Evolutionary conservation across 495 filamentous ascomycete genomes (phyloP).

Genomic region (Tirmania nivea): DNA sequence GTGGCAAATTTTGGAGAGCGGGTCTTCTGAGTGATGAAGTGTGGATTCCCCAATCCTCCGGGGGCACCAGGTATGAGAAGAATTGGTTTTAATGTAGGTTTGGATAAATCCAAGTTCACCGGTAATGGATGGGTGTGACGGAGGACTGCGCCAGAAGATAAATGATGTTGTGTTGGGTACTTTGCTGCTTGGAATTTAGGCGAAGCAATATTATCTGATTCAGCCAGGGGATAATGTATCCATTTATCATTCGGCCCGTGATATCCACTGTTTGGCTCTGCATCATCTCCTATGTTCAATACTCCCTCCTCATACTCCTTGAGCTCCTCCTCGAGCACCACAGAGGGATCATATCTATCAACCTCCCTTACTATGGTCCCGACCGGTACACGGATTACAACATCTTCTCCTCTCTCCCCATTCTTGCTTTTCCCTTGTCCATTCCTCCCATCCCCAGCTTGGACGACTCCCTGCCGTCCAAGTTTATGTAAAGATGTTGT

Average conservation of each 20-base stretch:
- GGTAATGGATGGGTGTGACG: constrained; percentile 26
- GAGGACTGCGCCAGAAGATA: constrained; percentile 16
- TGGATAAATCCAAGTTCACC: constrained; percentile 60
- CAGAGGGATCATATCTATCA: constrained; percentile 50
- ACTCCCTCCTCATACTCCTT: constrained; percentile 18
- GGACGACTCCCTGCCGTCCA: constrained; percentile 49
- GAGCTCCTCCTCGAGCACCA: constrained; percentile 24
- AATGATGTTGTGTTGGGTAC: constrained; percentile 16
- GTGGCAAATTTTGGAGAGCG: constrained; percentile 69
- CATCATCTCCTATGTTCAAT: constrained; percentile 17
- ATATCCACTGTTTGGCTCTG: constrained; percentile 11
- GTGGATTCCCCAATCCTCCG: constrained; percentile 81
- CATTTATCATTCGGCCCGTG: constrained; percentile 42
- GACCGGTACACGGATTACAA: constrained; percentile 75
- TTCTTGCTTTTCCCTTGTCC: constrained; percentile 66
- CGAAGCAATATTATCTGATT: constrained; percentile 10
- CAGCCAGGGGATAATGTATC: constrained; percentile 51
- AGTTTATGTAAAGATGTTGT: constrained; percentile 79
- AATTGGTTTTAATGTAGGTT: constrained; percentile 59
- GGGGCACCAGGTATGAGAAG: constrained; percentile 77
- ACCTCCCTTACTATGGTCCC: constrained; percentile 79
- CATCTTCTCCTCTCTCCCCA: constrained; percentile 63
- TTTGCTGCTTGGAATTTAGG: constrained; percentile 9
- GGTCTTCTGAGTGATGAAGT: constrained; percentile 52
- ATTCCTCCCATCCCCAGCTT: constrained; percentile 59